Conservation (phyloP, 345 rosid genomes). For the Noccaea bulbosa region DNA sequence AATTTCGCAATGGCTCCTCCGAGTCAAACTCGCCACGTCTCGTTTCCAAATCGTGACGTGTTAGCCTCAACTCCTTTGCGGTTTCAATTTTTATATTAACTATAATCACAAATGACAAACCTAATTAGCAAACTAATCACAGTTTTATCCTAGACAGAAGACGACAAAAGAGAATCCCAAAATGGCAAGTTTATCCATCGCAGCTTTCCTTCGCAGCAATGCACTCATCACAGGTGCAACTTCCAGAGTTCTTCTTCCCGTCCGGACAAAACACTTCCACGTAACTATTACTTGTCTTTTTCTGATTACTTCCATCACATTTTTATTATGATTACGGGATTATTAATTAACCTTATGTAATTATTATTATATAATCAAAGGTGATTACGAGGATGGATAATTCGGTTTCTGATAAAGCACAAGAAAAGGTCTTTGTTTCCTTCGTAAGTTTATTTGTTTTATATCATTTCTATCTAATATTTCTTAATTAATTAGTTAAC, state of each 20-base stretch:
- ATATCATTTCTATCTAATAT: not conserved
- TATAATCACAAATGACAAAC: not conserved
- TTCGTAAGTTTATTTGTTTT: too few relatives aligned
- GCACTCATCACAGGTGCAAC: conserved; percentile 9
- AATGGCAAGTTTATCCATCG: conserved; percentile 32
- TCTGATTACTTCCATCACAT: not conserved
- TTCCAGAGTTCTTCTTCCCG: not conserved
- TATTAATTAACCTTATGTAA: not conserved
- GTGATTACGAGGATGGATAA: not conserved
- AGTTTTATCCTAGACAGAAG: not conserved
- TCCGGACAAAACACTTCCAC: conserved; percentile 22
- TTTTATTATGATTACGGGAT: not conserved
- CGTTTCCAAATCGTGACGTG: not conserved
- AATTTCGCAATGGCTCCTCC: not conserved
- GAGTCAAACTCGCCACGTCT: conserved; percentile 32
- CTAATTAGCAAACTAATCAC: conserved; percentile 1
- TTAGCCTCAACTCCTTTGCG: not conserved
- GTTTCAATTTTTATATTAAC: not conserved
- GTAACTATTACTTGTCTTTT: not conserved
- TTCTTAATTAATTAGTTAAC: not conserved
- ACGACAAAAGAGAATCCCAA: conserved; percentile 23
- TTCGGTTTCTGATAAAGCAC: conserved; percentile 1
- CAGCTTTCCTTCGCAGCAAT: conserved; percentile 14
- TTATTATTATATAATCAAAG: not conserved
- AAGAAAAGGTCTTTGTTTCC: too few relatives aligned